Evolutionary conservation across 805 yeast genomes (phyloP).

Genomic region (Yamadazyma philogaea): DNA sequence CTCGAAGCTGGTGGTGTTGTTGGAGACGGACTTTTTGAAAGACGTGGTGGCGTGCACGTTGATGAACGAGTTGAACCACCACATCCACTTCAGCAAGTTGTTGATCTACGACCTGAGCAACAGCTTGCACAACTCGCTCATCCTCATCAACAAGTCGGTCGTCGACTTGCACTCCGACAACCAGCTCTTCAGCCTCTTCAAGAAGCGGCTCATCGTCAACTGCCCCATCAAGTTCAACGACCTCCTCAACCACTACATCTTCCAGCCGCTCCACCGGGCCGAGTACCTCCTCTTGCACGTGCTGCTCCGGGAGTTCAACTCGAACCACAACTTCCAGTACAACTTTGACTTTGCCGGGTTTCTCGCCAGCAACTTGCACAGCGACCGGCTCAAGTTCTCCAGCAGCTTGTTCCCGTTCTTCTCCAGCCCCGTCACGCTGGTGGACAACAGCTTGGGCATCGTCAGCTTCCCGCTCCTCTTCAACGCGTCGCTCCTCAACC

Average conservation of each 20-base stretch:
- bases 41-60: constrained; percentile 30
- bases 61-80: constrained; percentile 32
- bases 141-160: constrained; percentile 43
- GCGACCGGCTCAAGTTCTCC: constrained; percentile 15
- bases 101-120: constrained; percentile 35
- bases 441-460: constrained; percentile 53
- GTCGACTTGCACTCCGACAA: constrained; percentile 10
- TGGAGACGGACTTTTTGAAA: constrained; percentile 22
- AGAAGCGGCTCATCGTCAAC: constrained; percentile 47
- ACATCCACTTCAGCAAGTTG: constrained; percentile 18
- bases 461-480: constrained; percentile 49
- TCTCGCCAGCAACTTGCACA: constrained; percentile 9
- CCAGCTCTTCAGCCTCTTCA: constrained; percentile 39
- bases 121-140: constrained; percentile 51
- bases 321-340: constrained; percentile 13
- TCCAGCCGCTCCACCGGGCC: constrained; percentile 23
- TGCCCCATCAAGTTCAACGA: constrained; percentile 52
- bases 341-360: constrained; percentile 10
- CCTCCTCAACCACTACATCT: constrained; percentile 45
- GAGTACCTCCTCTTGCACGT: constrained; percentile 46
- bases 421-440: constrained; percentile 11
- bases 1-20: constrained; percentile 21
- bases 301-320: constrained; percentile 47
- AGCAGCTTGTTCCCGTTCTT: constrained; percentile 17
- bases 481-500: constrained; percentile 28